phyloP scores from a whole-genome alignment of 495 filamentous ascomycete genomes.

The Talaromyces thailandensis region DNA sequence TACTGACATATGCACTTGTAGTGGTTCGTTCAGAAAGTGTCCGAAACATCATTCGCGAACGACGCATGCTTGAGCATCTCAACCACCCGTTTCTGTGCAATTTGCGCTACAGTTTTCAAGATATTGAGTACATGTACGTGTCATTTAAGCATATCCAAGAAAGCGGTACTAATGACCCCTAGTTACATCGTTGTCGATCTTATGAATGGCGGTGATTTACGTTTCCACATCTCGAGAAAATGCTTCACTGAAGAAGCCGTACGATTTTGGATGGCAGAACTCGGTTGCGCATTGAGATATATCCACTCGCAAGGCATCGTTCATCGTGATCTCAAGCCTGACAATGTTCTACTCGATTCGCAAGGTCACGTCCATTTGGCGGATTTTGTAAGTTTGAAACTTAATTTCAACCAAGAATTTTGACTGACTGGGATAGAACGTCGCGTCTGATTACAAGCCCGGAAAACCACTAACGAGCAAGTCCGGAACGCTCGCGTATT shows the following conservation, averaged over 20 bases:
- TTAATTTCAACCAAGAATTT: neutral
- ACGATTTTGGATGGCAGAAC: conserved; percentile 90
- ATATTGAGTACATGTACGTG: conserved; percentile 94
- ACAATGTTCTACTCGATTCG: conserved; percentile 88
- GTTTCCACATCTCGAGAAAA: conserved; percentile 96
- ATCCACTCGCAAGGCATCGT: conserved; percentile 90
- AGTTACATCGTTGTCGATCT: conserved; percentile 97
- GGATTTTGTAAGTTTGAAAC: conserved; percentile 68
- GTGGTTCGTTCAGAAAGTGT: conserved; percentile 97
- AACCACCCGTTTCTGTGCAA: conserved; percentile 99
- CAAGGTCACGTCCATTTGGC: conserved; percentile 97
- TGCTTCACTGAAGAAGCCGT: conserved; percentile 97
- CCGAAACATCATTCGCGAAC: conserved; percentile 93
- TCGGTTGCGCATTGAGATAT: conserved; percentile 87
- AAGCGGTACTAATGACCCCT: neutral
- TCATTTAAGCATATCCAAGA: neutral
- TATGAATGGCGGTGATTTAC: conserved; percentile 95
- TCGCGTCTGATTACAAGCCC: conserved; percentile 83
- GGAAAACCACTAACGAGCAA: conserved; percentile 86
- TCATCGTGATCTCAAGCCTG: conserved; percentile 93
- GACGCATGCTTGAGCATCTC: conserved; percentile 93
- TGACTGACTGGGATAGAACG: conserved; percentile 56
- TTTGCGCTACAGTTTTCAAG: conserved; percentile 96
- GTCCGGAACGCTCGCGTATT: conserved; percentile 90
- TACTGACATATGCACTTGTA: conserved; percentile 20